Conservation (phyloP, 805 yeast genomes). For the Jamesozyma piceae region DNA sequence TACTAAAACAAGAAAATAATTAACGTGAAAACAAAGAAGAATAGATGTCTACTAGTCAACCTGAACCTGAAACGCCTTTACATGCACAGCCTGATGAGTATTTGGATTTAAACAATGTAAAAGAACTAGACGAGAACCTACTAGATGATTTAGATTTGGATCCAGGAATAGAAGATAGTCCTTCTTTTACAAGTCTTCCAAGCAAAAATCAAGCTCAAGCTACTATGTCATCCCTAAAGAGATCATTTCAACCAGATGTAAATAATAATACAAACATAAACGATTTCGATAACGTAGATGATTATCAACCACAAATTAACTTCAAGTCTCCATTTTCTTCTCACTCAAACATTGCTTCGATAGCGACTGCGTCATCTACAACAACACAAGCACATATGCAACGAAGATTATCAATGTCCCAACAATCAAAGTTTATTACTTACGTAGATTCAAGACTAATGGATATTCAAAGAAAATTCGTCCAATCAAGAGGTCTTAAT, state of each 20-base stretch:
- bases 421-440: conserved; percentile 46
- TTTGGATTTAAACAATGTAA: conserved; percentile 15
- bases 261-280: neutral
- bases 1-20: neutral
- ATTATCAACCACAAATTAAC: conserved; percentile 25
- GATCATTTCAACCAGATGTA: neutral
- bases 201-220: neutral
- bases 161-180: conserved; percentile 14
- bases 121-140: conserved; percentile 23
- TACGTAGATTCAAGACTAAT: conserved; percentile 48
- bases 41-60: neutral
- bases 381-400: neutral
- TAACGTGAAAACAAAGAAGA: neutral
- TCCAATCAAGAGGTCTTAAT: conserved; percentile 34
- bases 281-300: conserved; percentile 23
- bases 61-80: conserved; percentile 25
- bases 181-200: conserved; percentile 5
- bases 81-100: conserved; percentile 25
- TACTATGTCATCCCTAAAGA: neutral
- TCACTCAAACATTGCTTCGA: conserved; percentile 4
- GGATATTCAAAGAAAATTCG: conserved; percentile 46
- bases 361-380: neutral
- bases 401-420: conserved; percentile 35
- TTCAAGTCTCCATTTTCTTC: conserved; percentile 27
- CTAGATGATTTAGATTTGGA: conserved; percentile 23